Evolutionary conservation across 1,139 yeast species (phyloP), one percentile per base, ranked within the genome.

Genomic region (Saccharomycopsis hybrid): DNA sequence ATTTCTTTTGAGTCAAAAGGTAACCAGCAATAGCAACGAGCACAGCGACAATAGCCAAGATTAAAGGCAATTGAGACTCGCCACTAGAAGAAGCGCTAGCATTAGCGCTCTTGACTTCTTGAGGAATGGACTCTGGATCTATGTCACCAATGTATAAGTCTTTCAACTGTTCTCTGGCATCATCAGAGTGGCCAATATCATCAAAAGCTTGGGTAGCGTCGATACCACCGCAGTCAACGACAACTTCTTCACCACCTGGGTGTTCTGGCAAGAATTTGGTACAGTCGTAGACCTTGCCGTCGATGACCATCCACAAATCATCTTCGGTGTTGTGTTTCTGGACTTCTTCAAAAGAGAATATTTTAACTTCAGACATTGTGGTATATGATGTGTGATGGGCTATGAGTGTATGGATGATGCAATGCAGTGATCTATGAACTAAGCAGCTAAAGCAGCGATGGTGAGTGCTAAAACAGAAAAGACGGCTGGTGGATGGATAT

Each of bases 241-340:
- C 76, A 47, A 92, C 96, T 69, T 94, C 98, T 69, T 89, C 97
- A 64, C 99, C 99, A 73, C 99, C 99, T 55, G 96, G 96, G 71
- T 92, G 99, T 72, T 92, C 97, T 62, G 90, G 97, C 55, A 90
- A 69, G 68, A 90, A 92, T 58, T 73, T 71, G 51, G 95, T 71
- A 55, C 86, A 80, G 67, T 92, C 89, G 70, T 90, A 92, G 50
- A 92, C 97, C 64, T 84, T 85, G 45, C 95, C 96, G 58, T 87
- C 80, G 69, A 88, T 81, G 58, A 88, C 85, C 69, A 92, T 76
- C 96, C 96, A 92, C 58, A 87, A 75, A 66, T 90, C 96, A 53
- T 82, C 88, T 54, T 76, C 70, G 48, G 84, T 73, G 68, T 76
- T 83, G 74, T 92, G 97, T 65, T 78, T 68, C 56, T 86, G 75